Evolutionary conservation across 2,329 filamentous ascomycete species (phyloP).

Genomic region (Colletotrichum karsti): DNA sequence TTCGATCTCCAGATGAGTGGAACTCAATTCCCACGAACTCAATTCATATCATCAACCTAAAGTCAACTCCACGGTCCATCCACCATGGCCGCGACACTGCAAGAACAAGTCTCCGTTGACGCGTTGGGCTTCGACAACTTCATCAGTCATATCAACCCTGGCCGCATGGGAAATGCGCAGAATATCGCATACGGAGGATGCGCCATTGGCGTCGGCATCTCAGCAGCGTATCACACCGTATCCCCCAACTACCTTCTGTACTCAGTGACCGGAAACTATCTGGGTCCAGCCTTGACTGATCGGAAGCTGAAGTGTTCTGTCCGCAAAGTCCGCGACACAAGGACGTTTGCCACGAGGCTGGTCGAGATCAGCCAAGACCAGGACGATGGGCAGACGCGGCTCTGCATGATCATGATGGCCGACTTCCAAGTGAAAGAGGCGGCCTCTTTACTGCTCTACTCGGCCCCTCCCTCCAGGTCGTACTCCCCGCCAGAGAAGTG

Average conservation of each 20-base stretch:
- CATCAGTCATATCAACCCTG: constrained; percentile 36
- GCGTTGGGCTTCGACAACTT: constrained; percentile 30
- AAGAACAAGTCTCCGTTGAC: constrained; percentile 21
- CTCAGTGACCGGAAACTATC: constrained; percentile 54
- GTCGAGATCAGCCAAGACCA: constrained; percentile 53
- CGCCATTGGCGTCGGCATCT: constrained; percentile 47
- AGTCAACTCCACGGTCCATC: background rate
- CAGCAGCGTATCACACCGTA: constrained; percentile 49
- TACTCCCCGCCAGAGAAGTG: constrained; percentile 41
- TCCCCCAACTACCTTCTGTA: constrained; percentile 49
- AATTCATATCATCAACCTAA: background rate
- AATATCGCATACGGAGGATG: constrained; percentile 55
- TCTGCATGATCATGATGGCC: constrained; percentile 50
- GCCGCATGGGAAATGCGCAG: constrained; percentile 40
- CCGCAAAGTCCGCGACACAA: constrained; percentile 48
- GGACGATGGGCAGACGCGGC: constrained; percentile 43
- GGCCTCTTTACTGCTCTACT: constrained; percentile 44
- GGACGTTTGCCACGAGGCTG: constrained; percentile 55
- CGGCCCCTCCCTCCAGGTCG: constrained; percentile 39
- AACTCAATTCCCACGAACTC: background rate
- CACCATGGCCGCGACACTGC: constrained; percentile 15
- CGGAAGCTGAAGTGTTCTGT: constrained; percentile 46
- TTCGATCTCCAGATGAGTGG: too few species aligned
- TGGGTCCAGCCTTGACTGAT: constrained; percentile 52
- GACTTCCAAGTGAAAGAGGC: constrained; percentile 56